Percentiles rank a stretch among this genome's conserved stretches.
Evolutionary conservation across 176 grass and related monocot species (phyloP).

Genomic region (Microstegium vimineum): DNA sequence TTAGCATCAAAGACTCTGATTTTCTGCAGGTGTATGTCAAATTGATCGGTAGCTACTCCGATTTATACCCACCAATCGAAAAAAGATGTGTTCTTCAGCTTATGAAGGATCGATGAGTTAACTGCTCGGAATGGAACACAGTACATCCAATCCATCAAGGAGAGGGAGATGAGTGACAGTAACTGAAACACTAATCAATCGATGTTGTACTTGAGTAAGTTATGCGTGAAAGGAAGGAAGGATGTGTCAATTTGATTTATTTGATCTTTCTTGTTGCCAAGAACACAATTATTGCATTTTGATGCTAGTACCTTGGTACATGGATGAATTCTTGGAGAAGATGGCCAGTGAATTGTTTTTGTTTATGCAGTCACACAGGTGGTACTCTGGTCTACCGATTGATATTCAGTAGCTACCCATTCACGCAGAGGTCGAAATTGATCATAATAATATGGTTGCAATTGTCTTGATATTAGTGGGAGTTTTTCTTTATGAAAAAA

Average conservation of each 20-base stretch:
- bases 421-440: not conserved
- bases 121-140: not conserved
- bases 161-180: not conserved
- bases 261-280: conserved; percentile 11
- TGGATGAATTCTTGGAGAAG: not conserved
- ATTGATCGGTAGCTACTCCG: not conserved
- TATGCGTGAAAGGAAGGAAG: conserved; percentile 37
- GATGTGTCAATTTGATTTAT: not conserved
- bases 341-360: not conserved
- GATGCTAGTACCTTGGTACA: not conserved
- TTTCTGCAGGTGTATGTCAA: not conserved
- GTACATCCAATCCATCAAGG: not conserved
- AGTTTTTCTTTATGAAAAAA: not conserved
- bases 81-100: too few species aligned
- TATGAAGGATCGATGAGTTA: not conserved
- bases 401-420: not conserved
- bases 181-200: not conserved
- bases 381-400: too few species aligned
- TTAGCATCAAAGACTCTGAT: not conserved
- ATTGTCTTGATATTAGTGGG: not conserved
- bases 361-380: not conserved
- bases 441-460: not conserved
- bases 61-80: conserved; percentile 11
- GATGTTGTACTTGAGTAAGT: not conserved
- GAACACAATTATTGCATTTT: not conserved